Percentiles rank a stretch among this genome's conserved stretches.
phyloP scores from a whole-genome alignment of 108 stramenopile genomes.

The Stephanodiscus minutulus region DNA sequence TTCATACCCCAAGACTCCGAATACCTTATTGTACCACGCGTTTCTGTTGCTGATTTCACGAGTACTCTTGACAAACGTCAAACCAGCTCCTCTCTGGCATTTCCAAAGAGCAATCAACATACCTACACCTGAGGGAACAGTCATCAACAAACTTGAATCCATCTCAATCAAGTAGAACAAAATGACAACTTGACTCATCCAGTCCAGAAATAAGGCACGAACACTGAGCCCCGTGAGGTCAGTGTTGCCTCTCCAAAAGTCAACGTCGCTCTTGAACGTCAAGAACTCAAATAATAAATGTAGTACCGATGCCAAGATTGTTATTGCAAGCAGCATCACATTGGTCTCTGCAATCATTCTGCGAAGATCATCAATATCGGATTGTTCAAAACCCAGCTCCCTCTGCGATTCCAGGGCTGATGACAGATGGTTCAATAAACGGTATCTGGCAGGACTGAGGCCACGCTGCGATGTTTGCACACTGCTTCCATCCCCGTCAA shows the following conservation, averaged over 20 bases:
- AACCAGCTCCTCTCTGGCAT: conserved; percentile 74
- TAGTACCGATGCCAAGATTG: conserved; percentile 88
- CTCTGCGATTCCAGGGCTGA: conserved; percentile 78
- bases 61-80: conserved; percentile 57
- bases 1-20: conserved; percentile 73
- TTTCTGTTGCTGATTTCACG: conserved; percentile 24
- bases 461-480: conserved; percentile 52
- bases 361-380: conserved; percentile 90
- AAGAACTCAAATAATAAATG: conserved; percentile 95
- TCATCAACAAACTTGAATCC: conserved; percentile 88
- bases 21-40: conserved; percentile 63
- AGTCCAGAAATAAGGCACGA: conserved; percentile 83
- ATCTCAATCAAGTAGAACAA: conserved; percentile 88
- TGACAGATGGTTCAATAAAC: conserved; percentile 78
- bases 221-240: conserved; percentile 87
- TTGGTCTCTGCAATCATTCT: conserved; percentile 80
- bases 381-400: conserved; percentile 90
- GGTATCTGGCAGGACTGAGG: conserved; percentile 83
- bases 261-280: conserved; percentile 93
- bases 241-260: conserved; percentile 90
- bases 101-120: conserved; percentile 86
- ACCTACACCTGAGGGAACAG: conserved; percentile 78
- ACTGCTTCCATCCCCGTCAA: conserved; percentile 32
- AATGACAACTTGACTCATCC: conserved; percentile 89
- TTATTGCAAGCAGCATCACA: conserved; percentile 84